phyloP scores from a whole-genome alignment of 2,329 filamentous ascomycete genomes.

The Tolypocladium ophioglossoides region DNA sequence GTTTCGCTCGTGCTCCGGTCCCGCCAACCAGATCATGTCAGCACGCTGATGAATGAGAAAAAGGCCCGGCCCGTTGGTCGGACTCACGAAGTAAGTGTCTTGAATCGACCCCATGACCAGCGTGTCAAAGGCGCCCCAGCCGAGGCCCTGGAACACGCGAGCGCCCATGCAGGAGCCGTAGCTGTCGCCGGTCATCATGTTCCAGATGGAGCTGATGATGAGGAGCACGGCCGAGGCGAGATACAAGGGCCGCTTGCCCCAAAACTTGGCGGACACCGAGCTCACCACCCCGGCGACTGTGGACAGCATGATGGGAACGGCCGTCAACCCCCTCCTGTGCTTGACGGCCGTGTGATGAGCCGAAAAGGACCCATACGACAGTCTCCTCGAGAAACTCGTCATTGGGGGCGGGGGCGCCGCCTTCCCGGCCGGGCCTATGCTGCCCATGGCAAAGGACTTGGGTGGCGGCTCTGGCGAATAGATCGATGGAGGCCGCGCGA shows the following conservation, averaged over 20 bases:
- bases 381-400: slow-evolving; percentile 5
- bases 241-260: slow-evolving; percentile 44
- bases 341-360: slow-evolving; percentile 27
- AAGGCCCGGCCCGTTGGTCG: background rate
- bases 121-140: slow-evolving; percentile 49
- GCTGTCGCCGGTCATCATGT: slow-evolving; percentile 28
- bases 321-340: slow-evolving; percentile 41
- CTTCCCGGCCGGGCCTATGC: background rate
- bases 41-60: background rate
- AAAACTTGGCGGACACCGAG: slow-evolving; percentile 31
- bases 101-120: slow-evolving; percentile 41
- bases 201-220: slow-evolving; percentile 41
- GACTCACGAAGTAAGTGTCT: slow-evolving; percentile 45
- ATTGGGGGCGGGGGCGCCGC: slow-evolving; percentile 1
- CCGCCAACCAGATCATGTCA: background rate
- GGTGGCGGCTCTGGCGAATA: slow-evolving; percentile 3
- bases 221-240: slow-evolving; percentile 33
- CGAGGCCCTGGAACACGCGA: slow-evolving; percentile 43
- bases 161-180: slow-evolving; percentile 39
- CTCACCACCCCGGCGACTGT: slow-evolving; percentile 32
- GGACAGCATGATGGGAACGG: slow-evolving; percentile 40
- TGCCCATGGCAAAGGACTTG: slow-evolving; percentile 1
- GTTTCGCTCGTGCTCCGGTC: slow-evolving; percentile 40
- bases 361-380: slow-evolving; percentile 6
- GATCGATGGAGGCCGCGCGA: slow-evolving; percentile 3